These are phyloP conservation scores for Nosema muscidifuracis DNA, from an alignment of 371 early-diverging fungal species.

Conservation along the genomic window DNA sequence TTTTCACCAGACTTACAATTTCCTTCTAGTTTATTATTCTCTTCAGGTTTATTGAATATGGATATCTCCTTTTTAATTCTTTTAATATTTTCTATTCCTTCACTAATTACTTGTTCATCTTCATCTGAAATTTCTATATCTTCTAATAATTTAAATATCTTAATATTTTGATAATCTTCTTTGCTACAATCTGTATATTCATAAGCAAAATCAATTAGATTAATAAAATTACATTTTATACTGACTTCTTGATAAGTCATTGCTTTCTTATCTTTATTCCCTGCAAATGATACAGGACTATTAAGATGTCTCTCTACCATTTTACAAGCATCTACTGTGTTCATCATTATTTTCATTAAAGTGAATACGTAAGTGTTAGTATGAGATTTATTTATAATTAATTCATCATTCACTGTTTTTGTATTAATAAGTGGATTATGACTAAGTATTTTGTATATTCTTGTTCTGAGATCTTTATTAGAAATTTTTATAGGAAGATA, in stretches of 20 bases:
- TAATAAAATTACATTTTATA: conserved; percentile 58
- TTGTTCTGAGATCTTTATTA: conserved; percentile 47
- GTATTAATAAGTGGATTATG: conserved; percentile 53
- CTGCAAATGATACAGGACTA: conserved; percentile 67
- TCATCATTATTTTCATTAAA: conserved; percentile 52
- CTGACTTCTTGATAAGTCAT: conserved; percentile 81
- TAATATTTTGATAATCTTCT: not conserved
- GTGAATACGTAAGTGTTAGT: conserved; percentile 42
- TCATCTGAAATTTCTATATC: conserved; percentile 3
- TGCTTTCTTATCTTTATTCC: conserved; percentile 93
- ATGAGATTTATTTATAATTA: conserved; percentile 8
- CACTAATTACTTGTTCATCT: not conserved
- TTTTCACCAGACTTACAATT: not conserved
- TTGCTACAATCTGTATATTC: not conserved
- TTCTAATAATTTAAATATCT: conserved; percentile 7
- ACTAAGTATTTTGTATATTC: conserved; percentile 42
- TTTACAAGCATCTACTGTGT: conserved; percentile 45
- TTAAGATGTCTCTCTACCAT: conserved; percentile 56
- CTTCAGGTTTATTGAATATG: no score
- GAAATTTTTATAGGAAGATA: not conserved
- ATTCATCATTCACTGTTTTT: conserved; percentile 33
- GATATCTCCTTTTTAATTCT: not conserved
- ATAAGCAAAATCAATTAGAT: conserved; percentile 37
- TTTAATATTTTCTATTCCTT: not conserved
- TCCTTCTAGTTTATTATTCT: not conserved